Evolutionary conservation across 1,284 basidiomycete species (phyloP).

Genomic region (Tranzscheliella williamsii): DNA sequence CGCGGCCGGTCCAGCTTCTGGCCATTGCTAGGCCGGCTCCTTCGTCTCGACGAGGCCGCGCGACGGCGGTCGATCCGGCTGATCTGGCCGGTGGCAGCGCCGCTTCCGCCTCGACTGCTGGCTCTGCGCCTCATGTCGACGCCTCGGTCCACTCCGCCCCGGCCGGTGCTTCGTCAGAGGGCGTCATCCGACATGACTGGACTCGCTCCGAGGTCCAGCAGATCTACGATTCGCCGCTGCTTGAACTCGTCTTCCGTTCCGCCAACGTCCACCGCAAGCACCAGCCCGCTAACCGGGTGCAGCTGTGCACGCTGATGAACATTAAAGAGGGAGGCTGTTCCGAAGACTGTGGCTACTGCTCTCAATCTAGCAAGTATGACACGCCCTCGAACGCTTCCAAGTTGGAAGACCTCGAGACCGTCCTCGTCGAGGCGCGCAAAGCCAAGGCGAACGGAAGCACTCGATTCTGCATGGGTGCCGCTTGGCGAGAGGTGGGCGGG

Average conservation of each 20-base stretch:
- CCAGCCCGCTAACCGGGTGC: constrained; percentile 86
- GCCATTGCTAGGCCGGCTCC: constrained; percentile 2
- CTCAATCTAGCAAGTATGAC: constrained; percentile 88
- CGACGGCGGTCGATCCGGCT: constrained; percentile 36
- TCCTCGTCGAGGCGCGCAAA: constrained; percentile 74
- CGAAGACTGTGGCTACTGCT: constrained; percentile 98
- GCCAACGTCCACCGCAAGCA: constrained; percentile 76
- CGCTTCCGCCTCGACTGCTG: constrained; percentile 1
- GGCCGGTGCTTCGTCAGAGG: constrained; percentile 8
- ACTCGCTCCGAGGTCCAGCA: constrained; percentile 48
- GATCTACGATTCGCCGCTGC: constrained; percentile 55
- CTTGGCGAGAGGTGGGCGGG: constrained; percentile 95
- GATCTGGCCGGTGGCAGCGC: constrained; percentile 15
- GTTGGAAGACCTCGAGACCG: constrained; percentile 87
- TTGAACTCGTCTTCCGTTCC: constrained; percentile 60
- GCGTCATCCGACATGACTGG: constrained; percentile 48
- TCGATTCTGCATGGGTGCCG: constrained; percentile 98
- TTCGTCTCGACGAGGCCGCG: constrained; percentile 29
- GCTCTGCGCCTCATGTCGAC: neutral
- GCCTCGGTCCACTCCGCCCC: neutral
- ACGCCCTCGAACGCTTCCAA: constrained; percentile 86
- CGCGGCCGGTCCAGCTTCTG: constrained; percentile 16
- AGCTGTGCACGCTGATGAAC: constrained; percentile 97
- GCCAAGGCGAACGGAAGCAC: constrained; percentile 96
- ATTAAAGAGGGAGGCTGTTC: constrained; percentile 90